Evolutionary conservation across 1,284 basidiomycete genomes (phyloP).

Genomic region (Phylloporus sp.): DNA sequence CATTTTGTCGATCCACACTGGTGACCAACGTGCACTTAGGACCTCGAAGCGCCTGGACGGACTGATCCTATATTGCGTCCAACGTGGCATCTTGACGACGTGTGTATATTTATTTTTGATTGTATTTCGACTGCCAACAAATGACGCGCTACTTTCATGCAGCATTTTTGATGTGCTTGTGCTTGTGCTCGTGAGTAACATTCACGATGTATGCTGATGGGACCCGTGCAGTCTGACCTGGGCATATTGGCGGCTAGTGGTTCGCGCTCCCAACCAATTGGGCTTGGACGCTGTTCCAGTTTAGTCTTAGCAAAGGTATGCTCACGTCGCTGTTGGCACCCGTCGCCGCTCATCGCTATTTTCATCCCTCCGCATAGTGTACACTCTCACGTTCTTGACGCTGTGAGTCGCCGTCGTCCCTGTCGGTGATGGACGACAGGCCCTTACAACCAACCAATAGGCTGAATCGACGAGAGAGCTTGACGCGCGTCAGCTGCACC

Average conservation of each 20-base stretch:
- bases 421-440: too few species aligned
- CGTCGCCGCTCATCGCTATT: too few species aligned
- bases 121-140: not conserved
- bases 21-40: not conserved
- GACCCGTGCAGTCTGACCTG: not conserved
- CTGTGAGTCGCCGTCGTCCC: slow-evolving; percentile 8
- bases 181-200: slow-evolving; percentile 13
- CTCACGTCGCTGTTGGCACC: not conserved
- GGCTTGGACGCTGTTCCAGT: slow-evolving; percentile 20
- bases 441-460: too few species aligned
- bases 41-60: slow-evolving; percentile 12
- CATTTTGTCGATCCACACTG: not conserved
- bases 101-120: slow-evolving; percentile 5
- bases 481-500: not conserved
- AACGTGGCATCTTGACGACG: slow-evolving; percentile 22
- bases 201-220: not conserved
- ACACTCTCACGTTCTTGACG: slow-evolving; percentile 21
- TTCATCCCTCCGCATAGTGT: slow-evolving; percentile 8
- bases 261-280: slow-evolving; percentile 3
- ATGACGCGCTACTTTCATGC: not conserved
- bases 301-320: slow-evolving; percentile 22
- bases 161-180: slow-evolving; percentile 17
- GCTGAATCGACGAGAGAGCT: slow-evolving; percentile 18
- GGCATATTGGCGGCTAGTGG: slow-evolving; percentile 15
- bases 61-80: slow-evolving; percentile 19